Base-by-base conservation (phyloP, 2,329 filamentous ascomycete genomes). In the Colletotrichum sp. region DNA sequence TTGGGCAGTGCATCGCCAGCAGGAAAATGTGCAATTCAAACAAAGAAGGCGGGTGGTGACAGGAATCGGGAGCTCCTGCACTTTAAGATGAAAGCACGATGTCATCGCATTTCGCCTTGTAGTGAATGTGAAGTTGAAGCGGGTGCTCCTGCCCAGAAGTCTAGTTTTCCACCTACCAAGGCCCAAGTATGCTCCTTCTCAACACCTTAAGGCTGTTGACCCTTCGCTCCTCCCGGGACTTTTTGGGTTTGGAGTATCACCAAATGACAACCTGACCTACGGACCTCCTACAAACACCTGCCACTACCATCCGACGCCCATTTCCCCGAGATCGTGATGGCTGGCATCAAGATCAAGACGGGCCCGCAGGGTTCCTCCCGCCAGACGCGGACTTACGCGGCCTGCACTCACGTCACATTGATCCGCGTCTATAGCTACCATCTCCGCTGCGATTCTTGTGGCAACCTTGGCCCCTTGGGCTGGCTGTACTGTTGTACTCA, bases 401-500 rank as follows among this genome's bases (percentile, higher is more conserved):
- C 72, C 8, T 96, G 94, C 83, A 94, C 92, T 4, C 94, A 96
- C 81, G 84, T 92, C 61, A 92, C 89, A 71, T 93, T 95, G 89
- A 90, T 91, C 12, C 91, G 93, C 32, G 83, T 95, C 60, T 94
- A 92, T 79, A 89, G 89, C 38, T 74, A 84, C 24, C 81, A 87
- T 32, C 82, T 87, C 63, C 80, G 82, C 21, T 97, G 95, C 84
- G 84, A 88, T 9, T 81, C 87, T 28, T 97, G 95, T 79, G 85
- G 85, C 52, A 84, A 85, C 55, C 82, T 83, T 2, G 90, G 93
- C 1, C 84, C 87, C 18, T 87, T 93, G 69, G 94, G 94, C 30
- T 97, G 93, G 91, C 85, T 97, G 26, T 97, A 95, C 82, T 87
- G 90, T 75, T 97, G 95, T 83, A 90, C 88, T 15, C 91, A 94